A percentile compares a stretch with the other conserved stretches of the same genome.
These are phyloP conservation scores for Trichoderma brevicompactum DNA, from an alignment of 2,329 filamentous ascomycete species.

Conservation along the genomic window DNA sequence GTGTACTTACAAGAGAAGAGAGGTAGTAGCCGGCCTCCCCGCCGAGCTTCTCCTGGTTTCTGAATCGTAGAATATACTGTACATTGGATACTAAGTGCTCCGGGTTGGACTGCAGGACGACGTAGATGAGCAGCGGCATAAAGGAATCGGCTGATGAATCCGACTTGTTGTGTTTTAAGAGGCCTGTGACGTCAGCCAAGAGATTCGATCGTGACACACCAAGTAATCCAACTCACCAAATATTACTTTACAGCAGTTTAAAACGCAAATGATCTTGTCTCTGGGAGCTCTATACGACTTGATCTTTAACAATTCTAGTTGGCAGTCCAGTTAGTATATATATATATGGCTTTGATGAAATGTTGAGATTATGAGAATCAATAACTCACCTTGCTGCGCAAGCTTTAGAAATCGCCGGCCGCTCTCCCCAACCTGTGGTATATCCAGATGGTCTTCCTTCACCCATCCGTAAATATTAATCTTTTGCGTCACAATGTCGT, in stretches of 20 bases:
- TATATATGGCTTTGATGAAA: neutral
- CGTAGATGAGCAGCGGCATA: constrained; percentile 92
- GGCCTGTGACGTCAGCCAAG: constrained; percentile 55
- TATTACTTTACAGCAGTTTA: constrained; percentile 99
- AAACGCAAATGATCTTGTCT: constrained; percentile 97
- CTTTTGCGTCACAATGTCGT: constrained; percentile 95
- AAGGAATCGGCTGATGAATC: constrained; percentile 97
- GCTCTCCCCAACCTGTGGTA: constrained; percentile 80
- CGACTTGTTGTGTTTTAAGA: constrained; percentile 87
- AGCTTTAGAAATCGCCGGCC: constrained; percentile 85
- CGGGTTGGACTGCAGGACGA: constrained; percentile 90
- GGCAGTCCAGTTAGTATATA: neutral
- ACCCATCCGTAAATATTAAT: constrained; percentile 98
- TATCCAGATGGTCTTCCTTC: constrained; percentile 89
- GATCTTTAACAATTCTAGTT: constrained; percentile 85
- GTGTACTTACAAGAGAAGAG: constrained; percentile 74
- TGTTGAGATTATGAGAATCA: too few species aligned
- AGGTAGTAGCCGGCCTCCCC: constrained; percentile 99
- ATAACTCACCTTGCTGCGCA: constrained; percentile 75
- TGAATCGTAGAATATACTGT: constrained; percentile 95
- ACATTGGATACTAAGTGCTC: constrained; percentile 97
- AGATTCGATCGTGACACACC: too few species aligned
- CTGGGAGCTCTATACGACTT: constrained; percentile 95
- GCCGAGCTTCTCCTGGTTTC: constrained; percentile 94
- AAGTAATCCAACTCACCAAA: constrained; percentile 66